Base-by-base conservation (phyloP, 1,284 basidiomycete genomes). In the Boletus austroedulis region DNA sequence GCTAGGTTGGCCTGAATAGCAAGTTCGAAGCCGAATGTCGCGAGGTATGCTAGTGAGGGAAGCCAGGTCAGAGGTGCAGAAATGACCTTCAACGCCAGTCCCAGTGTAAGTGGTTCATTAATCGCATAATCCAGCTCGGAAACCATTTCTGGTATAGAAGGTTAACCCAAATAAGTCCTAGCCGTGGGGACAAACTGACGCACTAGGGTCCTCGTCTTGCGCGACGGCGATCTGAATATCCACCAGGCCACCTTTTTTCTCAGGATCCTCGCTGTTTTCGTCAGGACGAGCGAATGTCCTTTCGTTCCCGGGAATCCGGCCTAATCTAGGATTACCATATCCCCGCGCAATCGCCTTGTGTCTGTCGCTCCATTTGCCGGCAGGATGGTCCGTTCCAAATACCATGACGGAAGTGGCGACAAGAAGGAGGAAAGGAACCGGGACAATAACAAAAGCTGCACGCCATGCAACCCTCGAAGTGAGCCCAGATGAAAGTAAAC, bases 301-400 rank as follows among this genome's bases (percentile, higher is more conserved):
- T 12, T 52, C 50, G 19, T 56, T 44, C 36, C 43, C 28, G 12
- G 40, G 6, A 15, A 15, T 9, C 2, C 32, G 32, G 3, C 26
- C 21, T 9, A 32, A 44, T 29, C 40, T n/a, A 9, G 26, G 31
- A 9, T 2, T 15, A 7, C 15, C 46, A 11, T 3, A 1, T 19
- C 5, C 15, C 8, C 14, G 48, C 9, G 31, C 17, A 7, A 58
- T 44, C 73, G 77, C 67, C 21, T 74, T 76, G 66, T 84, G 79
- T 7, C 85, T 75, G 29, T 82, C 73, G 12, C 74, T 70, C 86
- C 85, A 87, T 57, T 75, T 78, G 2, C 85, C 86, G 10, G 78
- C 77, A 0, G 85, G 85, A 50, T 85, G 83, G 63, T 87, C 85
- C 53, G 80, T 80, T 1, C 84, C 85, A 59, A 81, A 79, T 19